Conservation (phyloP, 2,329 filamentous ascomycete genomes). For the Aureobasidium lini region DNA sequence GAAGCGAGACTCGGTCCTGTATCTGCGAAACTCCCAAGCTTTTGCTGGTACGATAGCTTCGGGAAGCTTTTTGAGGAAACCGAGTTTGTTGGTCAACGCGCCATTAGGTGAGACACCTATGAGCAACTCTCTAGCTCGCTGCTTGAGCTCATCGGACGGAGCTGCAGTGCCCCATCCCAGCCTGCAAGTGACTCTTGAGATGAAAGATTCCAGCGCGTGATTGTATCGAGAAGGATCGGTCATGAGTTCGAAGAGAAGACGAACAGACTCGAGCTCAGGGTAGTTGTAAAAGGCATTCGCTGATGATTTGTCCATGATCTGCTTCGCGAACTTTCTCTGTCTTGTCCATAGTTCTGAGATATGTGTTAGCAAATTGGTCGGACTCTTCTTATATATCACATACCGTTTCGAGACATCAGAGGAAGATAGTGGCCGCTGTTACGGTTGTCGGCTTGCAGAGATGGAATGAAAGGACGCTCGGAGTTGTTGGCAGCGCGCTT, state of each 20-base stretch:
- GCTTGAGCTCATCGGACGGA: conserved; percentile 40
- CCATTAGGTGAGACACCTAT: conserved; percentile 40
- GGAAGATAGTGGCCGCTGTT: conserved; percentile 40
- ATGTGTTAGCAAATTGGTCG: not conserved
- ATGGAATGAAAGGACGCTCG: conserved; percentile 39
- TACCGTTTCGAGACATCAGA: conserved; percentile 37
- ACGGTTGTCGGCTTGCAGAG: conserved; percentile 37
- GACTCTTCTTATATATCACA: not conserved
- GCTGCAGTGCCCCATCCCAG: conserved; percentile 40
- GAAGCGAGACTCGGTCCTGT: conserved; percentile 36
- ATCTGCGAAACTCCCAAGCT: conserved; percentile 37
- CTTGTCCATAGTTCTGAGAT: conserved; percentile 27
- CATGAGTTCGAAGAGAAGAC: conserved; percentile 38
- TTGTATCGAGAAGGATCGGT: conserved; percentile 37
- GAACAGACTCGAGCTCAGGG: conserved; percentile 38
- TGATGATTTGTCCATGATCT: conserved; percentile 39
- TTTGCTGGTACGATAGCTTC: conserved; percentile 36
- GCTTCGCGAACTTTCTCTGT: conserved; percentile 38
- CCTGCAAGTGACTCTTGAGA: conserved; percentile 39
- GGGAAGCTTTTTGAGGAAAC: conserved; percentile 38
- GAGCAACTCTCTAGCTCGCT: conserved; percentile 39
- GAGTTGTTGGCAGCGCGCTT: conserved; percentile 41
- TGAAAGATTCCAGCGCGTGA: conserved; percentile 37
- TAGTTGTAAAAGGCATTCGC: conserved; percentile 35
- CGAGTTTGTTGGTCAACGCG: conserved; percentile 39